Base-by-base conservation (phyloP, 148 eudicot species). In the Rhododendron simsii region DNA sequence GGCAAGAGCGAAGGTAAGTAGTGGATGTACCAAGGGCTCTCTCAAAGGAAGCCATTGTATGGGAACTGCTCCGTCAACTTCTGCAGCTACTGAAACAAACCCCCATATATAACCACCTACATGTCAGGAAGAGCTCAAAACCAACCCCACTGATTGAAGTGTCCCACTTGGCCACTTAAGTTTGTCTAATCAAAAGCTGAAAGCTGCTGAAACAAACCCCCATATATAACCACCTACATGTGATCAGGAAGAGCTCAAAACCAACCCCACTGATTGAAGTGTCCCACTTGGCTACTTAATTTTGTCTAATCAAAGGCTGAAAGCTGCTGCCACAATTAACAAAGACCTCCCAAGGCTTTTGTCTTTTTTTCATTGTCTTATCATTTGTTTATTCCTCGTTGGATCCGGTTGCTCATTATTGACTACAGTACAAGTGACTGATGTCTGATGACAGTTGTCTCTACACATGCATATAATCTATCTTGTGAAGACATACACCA, bases 31-130 rank as follows among this genome's bases (percentile, higher is more conserved):
- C 65, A 21, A 84, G 23, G 74, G 81, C 28, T 44, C 45, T 83
- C 41, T 21, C 61, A 21, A 84, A 50, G 65, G 85, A 84, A 71
- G 45, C 85, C 85, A 84, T 84, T 48, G 79, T 71, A 20, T 59
- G 85, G 79, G 48, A 75, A 39, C 48, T 16, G 79, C 33, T 41
- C 59, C 28, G 7, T 45, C 78, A 83, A 69, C 85, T 83, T 83
- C 18, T 48, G 85, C 51, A 47, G 57, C 48, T 75, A 39, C 39
- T 39, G 48, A 75, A 75, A 18, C 26, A 75, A 75, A 75, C 45
- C 47, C 39, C 14, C 20, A 8, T 15, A 14, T 33, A 71, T 5
- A 30, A 71, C 9, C 76, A 71, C 76, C 37, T 71, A 30, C 39
- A 75, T 30, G 18, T 37, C 48, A 75, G 48, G 26, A 39, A 2